Evolutionary conservation across 73 alveolate species (phyloP).

Genomic region (Paramecium caudatum): DNA sequence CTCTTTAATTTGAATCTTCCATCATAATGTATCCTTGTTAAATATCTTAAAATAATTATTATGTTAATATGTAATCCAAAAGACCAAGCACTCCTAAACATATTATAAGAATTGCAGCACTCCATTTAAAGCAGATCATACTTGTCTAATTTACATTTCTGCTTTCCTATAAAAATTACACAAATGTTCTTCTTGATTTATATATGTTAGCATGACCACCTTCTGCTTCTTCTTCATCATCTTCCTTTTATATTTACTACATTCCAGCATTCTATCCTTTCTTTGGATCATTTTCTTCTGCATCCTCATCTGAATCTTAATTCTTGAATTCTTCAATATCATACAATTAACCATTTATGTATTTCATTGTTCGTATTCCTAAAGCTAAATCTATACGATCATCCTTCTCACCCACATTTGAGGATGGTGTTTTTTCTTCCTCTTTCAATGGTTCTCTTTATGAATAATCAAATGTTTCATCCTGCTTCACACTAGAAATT

Average conservation of each 20-base stretch:
- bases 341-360: constrained; percentile 46
- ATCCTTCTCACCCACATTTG: constrained; percentile 23
- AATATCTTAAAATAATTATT: constrained; percentile 54
- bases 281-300: constrained; percentile 66
- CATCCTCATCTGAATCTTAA: constrained; percentile 70
- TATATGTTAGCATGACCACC: constrained; percentile 73
- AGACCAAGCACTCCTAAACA: constrained; percentile 64
- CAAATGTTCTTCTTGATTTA: constrained; percentile 70
- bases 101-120: constrained; percentile 55
- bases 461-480: constrained; percentile 68
- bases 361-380: constrained; percentile 70
- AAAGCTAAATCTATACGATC: constrained; percentile 59
- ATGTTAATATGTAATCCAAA: constrained; percentile 62
- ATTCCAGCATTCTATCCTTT: constrained; percentile 25
- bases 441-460: constrained; percentile 68
- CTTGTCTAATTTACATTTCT: constrained; percentile 54
- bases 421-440: constrained; percentile 56
- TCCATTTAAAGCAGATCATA: constrained; percentile 73
- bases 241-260: neutral
- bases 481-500: constrained; percentile 67
- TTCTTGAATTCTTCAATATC: constrained; percentile 76
- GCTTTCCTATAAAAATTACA: constrained; percentile 59
- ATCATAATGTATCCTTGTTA: constrained; percentile 56
- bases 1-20: constrained; percentile 67
- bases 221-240: constrained; percentile 69